A percentile compares a stretch with the other conserved stretches of the same genome.
phyloP scores from a whole-genome alignment of 1,139 yeast genomes.

The Protomyces macrosporus region DNA sequence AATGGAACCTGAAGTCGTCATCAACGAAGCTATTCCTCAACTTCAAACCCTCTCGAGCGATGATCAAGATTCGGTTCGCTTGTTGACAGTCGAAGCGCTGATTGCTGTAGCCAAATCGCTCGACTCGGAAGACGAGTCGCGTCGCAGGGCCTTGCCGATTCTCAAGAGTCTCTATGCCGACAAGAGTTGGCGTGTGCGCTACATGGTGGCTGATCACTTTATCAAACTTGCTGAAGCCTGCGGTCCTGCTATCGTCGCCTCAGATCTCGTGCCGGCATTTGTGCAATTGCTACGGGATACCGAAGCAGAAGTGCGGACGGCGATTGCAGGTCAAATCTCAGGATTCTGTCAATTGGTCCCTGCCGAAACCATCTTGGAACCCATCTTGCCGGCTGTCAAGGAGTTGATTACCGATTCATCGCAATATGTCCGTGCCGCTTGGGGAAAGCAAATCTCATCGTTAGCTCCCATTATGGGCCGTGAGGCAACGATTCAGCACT shows the following conservation, averaged over 20 bases:
- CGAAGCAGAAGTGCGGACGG: slow-evolving; percentile 95
- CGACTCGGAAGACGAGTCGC: slow-evolving; percentile 34
- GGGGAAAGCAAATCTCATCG: slow-evolving; percentile 82
- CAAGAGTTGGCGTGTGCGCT: slow-evolving; percentile 97
- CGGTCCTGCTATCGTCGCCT: slow-evolving; percentile 43
- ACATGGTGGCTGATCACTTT: slow-evolving; percentile 92
- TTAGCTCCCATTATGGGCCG: slow-evolving; percentile 82
- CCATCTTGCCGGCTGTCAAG: slow-evolving; percentile 77
- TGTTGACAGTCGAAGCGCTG: slow-evolving; percentile 79
- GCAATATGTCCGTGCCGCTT: slow-evolving; percentile 86
- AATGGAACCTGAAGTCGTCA: slow-evolving; percentile 38
- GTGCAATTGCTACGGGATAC: slow-evolving; percentile 77
- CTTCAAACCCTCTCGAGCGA: slow-evolving; percentile 74
- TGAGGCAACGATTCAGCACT: slow-evolving; percentile 69
- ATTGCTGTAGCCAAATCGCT: slow-evolving; percentile 47
- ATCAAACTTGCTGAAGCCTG: slow-evolving; percentile 60
- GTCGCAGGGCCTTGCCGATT: slow-evolving; percentile 31
- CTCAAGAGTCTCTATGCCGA: slow-evolving; percentile 61
- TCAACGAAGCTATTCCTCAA: slow-evolving; percentile 59
- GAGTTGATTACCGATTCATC: slow-evolving; percentile 84
- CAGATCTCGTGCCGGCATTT: slow-evolving; percentile 62
- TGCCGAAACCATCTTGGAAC: slow-evolving; percentile 53
- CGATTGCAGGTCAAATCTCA: slow-evolving; percentile 86
- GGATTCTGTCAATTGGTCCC: slow-evolving; percentile 45
- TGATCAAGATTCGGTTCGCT: slow-evolving; percentile 92